Conservation (phyloP, 1,284 basidiomycete genomes). For the Fistulina hepatica region DNA sequence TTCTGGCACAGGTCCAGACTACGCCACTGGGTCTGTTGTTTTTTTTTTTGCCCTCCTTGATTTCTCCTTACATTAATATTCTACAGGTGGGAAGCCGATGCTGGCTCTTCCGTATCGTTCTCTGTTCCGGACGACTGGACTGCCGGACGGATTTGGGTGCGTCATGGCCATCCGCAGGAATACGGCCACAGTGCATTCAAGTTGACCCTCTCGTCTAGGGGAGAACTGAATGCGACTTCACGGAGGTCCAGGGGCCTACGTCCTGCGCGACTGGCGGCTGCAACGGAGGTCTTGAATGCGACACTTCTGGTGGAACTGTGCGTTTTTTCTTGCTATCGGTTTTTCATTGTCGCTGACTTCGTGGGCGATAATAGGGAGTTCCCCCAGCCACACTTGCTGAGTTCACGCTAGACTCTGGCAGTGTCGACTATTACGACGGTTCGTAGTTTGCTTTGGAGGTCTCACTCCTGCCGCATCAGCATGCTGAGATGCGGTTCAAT, state of each 20-base stretch:
- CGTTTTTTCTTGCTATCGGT: not conserved
- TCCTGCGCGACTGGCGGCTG: slow-evolving; percentile 6
- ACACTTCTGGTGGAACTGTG: slow-evolving; percentile 2
- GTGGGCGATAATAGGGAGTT: slow-evolving; percentile 17
- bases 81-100: slow-evolving; percentile 9
- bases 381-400: slow-evolving; percentile 28
- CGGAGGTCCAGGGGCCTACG: slow-evolving; percentile 1
- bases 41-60: not conserved
- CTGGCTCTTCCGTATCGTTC: slow-evolving; percentile 4
- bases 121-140: slow-evolving; percentile 7
- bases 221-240: slow-evolving; percentile 6
- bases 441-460: too few species aligned
- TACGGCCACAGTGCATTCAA: not conserved
- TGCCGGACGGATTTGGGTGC: slow-evolving; percentile 6
- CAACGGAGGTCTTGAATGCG: slow-evolving; percentile 6
- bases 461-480: too few species aligned
- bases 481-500: too few species aligned
- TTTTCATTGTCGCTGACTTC: not conserved
- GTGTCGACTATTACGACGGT: slow-evolving; percentile 6
- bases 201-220: not conserved
- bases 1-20: not conserved
- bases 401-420: slow-evolving; percentile 17
- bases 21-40: slow-evolving; percentile 8
- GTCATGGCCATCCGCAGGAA: not conserved
- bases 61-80: not conserved